Base-by-base conservation (phyloP, 31 red algal genomes). In the Asparagopsis taxiformis region DNA sequence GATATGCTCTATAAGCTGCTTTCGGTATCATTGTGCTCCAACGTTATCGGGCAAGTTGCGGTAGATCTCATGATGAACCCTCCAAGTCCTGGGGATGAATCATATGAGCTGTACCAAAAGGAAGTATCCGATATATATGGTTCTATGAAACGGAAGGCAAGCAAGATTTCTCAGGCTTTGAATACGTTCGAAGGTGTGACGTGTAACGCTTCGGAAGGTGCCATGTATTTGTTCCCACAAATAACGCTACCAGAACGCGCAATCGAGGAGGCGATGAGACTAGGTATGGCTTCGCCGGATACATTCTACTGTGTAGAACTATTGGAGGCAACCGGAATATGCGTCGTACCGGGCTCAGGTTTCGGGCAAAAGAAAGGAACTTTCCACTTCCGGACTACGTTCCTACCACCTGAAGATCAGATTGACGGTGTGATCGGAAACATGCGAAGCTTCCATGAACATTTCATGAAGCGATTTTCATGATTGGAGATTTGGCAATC, bases 281-380 rank as follows among this genome's bases (percentile, higher is more conserved):
- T 56, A 13, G 84, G 81, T n/a, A 72, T 80, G 60, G 55, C 72
- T 1, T 62, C 24, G 41, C 54, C 91, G 38, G 95, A 98, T 62
- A 62, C 68, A 2, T 61, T 94, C 0, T 98, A 98, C 59, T 86
- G 80, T 53, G 48, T 94, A 28, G 68, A 75, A 25, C 69, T 98
- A 31, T 60, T 98, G 22, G 90, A 98, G 22, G 65, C 55, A 3
- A 91, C 95, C 3, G 95, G 95, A 6, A 87, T 98, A 13, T 98
- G 95, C 62, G 87, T 91, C n/a, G 95, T 98, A 50, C 95, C 95
- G 7, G 95, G 90, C 13, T 90, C 86, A 41, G 95, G 95, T 26
- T 98, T 98, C 59, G 85, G 84, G 5, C 83, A 93, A 31, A 62
- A 59, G 8, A 51, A 71, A 53, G 90, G 91, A 25, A 85, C 80